These are phyloP conservation scores for Aspergillus sclerotioniger DNA, from an alignment of 495 filamentous ascomycete genomes.

Conservation along the genomic window DNA sequence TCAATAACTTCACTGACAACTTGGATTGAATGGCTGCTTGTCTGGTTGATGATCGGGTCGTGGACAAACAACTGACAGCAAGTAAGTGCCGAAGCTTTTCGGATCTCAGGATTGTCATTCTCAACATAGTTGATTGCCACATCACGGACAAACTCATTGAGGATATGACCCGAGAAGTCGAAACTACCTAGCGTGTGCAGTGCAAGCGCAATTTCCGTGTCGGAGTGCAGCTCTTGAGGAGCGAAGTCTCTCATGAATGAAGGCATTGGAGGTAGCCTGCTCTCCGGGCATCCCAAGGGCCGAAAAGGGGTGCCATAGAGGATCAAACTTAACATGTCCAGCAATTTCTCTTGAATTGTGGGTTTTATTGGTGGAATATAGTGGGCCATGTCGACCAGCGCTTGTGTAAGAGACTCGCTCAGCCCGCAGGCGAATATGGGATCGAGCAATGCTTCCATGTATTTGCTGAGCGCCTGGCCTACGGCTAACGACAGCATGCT, in stretches of 20 bases:
- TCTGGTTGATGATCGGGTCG: slow-evolving; percentile 97
- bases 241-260: slow-evolving; percentile 85
- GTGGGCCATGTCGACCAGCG: slow-evolving; percentile 95
- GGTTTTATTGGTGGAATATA: slow-evolving; percentile 94
- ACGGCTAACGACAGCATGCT: slow-evolving; percentile 94
- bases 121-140: slow-evolving; percentile 98
- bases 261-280: slow-evolving; percentile 62
- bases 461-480: slow-evolving; percentile 94
- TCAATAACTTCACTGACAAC: slow-evolving; percentile 97
- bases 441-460: slow-evolving; percentile 93
- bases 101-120: slow-evolving; percentile 88
- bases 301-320: slow-evolving; percentile 89
- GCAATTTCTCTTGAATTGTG: slow-evolving; percentile 86
- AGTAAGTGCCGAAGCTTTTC: slow-evolving; percentile 91
- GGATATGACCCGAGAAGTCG: slow-evolving; percentile 88
- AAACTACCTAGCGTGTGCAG: slow-evolving; percentile 93
- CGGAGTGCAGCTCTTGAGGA: slow-evolving; percentile 61
- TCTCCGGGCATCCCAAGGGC: slow-evolving; percentile 82
- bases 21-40: slow-evolving; percentile 91
- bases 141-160: slow-evolving; percentile 98
- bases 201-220: slow-evolving; percentile 87
- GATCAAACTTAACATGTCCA: slow-evolving; percentile 93
- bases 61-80: slow-evolving; percentile 96
- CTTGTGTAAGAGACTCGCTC: slow-evolving; percentile 87
- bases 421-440: slow-evolving; percentile 96